phyloP scores from a whole-genome alignment of 2,329 filamentous ascomycete species.

The Trichoderma oligosporum region DNA sequence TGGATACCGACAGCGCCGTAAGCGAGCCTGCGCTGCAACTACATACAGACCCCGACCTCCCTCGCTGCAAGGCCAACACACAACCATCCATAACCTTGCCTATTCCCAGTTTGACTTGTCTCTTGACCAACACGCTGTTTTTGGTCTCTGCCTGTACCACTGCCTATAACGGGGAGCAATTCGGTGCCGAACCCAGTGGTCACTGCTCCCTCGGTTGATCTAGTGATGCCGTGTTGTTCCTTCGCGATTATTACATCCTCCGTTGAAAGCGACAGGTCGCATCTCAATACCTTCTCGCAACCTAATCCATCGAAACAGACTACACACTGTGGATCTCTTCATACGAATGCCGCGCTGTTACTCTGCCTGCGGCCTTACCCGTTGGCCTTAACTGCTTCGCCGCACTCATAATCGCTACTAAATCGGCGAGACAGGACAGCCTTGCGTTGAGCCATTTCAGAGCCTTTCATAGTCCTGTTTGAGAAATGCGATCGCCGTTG shows the following conservation, averaged over 20 bases:
- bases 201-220: neutral
- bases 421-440: constrained; percentile 5
- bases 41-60: no score
- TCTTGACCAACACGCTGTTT: constrained; percentile 9
- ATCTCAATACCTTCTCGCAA: neutral
- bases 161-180: neutral
- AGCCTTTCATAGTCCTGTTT: constrained; percentile 8
- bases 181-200: constrained; percentile 1
- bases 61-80: constrained; percentile 29
- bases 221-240: neutral
- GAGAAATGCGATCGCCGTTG: neutral
- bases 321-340: neutral
- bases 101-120: neutral
- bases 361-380: neutral
- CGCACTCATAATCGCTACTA: neutral
- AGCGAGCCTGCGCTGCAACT: constrained; percentile 27
- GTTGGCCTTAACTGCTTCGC: constrained; percentile 4
- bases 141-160: neutral
- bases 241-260: neutral
- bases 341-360: neutral
- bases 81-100: constrained; percentile 13
- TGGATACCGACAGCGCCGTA: constrained; percentile 31
- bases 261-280: neutral
- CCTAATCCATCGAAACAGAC: neutral
- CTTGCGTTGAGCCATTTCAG: constrained; percentile 19